Evolutionary conservation across 2,329 filamentous ascomycete species (phyloP).

Genomic region (Aspergillus persii): DNA sequence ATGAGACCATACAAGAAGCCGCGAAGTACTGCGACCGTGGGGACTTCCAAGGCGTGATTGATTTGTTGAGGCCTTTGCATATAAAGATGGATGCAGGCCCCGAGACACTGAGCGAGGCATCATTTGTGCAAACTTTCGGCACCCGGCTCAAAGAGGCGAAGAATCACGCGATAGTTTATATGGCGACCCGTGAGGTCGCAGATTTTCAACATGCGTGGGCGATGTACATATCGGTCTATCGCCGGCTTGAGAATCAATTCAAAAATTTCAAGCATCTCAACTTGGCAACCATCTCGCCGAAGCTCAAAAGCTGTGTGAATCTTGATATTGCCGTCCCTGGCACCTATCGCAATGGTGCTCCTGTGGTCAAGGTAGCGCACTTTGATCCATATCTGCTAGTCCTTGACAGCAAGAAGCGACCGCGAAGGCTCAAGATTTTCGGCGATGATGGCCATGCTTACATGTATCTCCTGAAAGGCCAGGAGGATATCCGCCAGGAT

Average conservation of each 20-base stretch:
- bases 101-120: constrained; percentile 91
- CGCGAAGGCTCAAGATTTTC: constrained; percentile 80
- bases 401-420: constrained; percentile 95
- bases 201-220: constrained; percentile 99
- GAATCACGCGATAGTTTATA: constrained; percentile 93
- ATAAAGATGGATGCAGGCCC: constrained; percentile 87
- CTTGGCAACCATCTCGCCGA: constrained; percentile 84
- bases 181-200: constrained; percentile 78
- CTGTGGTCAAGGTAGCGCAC: constrained; percentile 78
- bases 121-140: constrained; percentile 95
- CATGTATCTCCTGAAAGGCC: constrained; percentile 92
- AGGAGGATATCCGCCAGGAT: constrained; percentile 98
- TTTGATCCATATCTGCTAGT: constrained; percentile 90
- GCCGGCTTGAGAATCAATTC: constrained; percentile 87
- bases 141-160: constrained; percentile 91
- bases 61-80: constrained; percentile 83
- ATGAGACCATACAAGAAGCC: constrained; percentile 55
- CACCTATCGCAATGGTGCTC: constrained; percentile 75
- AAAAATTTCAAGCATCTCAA: constrained; percentile 60
- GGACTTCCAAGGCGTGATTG: constrained; percentile 92
- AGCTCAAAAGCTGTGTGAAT: constrained; percentile 78
- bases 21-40: constrained; percentile 66
- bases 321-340: constrained; percentile 94
- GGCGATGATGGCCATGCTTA: constrained; percentile 88
- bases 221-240: constrained; percentile 97